Base-by-base conservation (phyloP, 2,329 filamentous ascomycete species). In the Zalaria sp. region DNA sequence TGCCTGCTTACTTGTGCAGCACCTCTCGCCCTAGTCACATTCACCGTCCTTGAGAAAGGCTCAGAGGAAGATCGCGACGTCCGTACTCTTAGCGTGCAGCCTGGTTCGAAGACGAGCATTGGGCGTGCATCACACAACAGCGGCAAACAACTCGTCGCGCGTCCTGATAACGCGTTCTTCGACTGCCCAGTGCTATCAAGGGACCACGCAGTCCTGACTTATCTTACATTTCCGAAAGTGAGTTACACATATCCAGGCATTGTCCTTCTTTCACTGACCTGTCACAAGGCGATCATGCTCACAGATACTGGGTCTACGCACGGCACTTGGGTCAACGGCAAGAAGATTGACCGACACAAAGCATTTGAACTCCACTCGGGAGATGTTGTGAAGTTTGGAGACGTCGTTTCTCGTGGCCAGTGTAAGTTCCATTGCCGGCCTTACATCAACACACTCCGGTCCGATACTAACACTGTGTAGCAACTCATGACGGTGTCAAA, bases 121-220 rank as follows among this genome's bases (percentile, higher is more conserved):
- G 65, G 65, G 29, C 65, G 66, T 25, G 57, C 65, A 1, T 69
- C 66, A 7, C 59, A 53, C 41, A 62, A 58, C 41, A 46, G 53
- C 4, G 37, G 49, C 49, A 65, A 65, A 52, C 52, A 54, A 32
- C 49, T 56, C 32, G 37, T 38, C 2, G 45, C 54, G 3, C 29
- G 40, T 5, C 4, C 38, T 6, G 43, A 50, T 46, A 62, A 62
- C 51, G 54, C 53, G 26, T 50, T 58, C 25, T 60, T 59, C 50
- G 54, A 57, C 42, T 59, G 56, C 43, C 53, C 57, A 3, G 57
- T 61, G 45, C 49, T 62, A 37, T 60, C 57, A 36, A 54, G 58
- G 34, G 40, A 46, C 28, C 59, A 62, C 46, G 59, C 58, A 25
- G 48, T 53, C 46, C 36, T 62, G n/a, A 44, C 43, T 11, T 34